Conservation (phyloP, 75 land plant genomes). For the Chamaecyparis obtusa region DNA sequence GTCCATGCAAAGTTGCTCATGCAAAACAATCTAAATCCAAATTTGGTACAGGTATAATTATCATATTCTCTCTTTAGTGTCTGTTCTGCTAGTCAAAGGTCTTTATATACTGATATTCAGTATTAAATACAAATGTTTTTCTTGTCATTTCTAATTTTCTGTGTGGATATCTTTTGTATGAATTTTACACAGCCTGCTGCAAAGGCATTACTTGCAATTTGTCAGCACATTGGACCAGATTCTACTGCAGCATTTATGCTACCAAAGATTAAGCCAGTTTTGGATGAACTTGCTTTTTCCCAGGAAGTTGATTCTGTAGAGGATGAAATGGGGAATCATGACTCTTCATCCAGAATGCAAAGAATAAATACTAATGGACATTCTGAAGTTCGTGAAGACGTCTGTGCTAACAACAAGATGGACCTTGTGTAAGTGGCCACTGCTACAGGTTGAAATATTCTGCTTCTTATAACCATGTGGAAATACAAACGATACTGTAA, state of each 20-base stretch:
- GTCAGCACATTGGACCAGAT: conserved; percentile 75
- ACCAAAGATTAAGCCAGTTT: conserved; percentile 62
- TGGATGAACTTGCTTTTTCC: conserved; percentile 73
- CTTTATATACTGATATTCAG: background rate
- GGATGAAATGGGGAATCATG: conserved; percentile 11
- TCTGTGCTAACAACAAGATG: conserved; percentile 31
- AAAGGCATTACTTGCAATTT: conserved; percentile 52
- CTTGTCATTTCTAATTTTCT: background rate
- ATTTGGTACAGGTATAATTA: conserved; percentile 60
- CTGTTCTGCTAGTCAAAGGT: background rate
- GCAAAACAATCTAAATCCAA: conserved; percentile 40
- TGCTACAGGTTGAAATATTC: background rate
- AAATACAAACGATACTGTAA: background rate
- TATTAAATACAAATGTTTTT: background rate
- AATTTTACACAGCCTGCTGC: conserved; percentile 67
- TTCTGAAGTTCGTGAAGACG: conserved; percentile 25
- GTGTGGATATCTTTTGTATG: background rate
- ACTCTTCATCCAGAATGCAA: conserved; percentile 17
- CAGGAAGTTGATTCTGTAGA: conserved; percentile 20
- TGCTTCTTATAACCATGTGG: background rate
- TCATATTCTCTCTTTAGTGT: background rate
- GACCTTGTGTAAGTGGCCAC: conserved; percentile 60
- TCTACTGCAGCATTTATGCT: conserved; percentile 52
- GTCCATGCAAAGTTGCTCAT: conserved; percentile 54
- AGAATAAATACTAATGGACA: background rate